phyloP scores from a whole-genome alignment of 169 alveolate species.

The Miamiensis avidus region DNA sequence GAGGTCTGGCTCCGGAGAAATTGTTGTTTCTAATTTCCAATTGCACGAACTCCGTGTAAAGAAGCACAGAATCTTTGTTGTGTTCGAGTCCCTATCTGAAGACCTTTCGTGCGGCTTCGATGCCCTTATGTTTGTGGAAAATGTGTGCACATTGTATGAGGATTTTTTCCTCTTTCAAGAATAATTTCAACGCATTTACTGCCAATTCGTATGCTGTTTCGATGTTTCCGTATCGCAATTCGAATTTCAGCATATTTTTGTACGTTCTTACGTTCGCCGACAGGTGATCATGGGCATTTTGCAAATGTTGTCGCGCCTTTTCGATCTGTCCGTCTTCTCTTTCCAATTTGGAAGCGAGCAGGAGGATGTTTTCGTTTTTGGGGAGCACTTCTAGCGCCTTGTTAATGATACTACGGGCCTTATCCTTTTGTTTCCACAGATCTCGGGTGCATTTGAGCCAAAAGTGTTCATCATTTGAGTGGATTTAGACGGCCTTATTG shows the following conservation, averaged over 20 bases:
- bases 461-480: constrained; percentile 30
- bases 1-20: constrained; percentile 60
- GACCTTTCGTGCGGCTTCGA: constrained; percentile 94
- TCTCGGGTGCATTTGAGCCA: constrained; percentile 39
- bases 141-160: constrained; percentile 33
- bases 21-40: constrained; percentile 46
- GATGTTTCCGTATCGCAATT: constrained; percentile 11
- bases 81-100: constrained; percentile 50
- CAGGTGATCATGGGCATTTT: constrained; percentile 46
- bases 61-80: constrained; percentile 10
- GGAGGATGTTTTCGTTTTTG: neutral
- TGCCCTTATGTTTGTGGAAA: constrained; percentile 33
- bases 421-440: constrained; percentile 28
- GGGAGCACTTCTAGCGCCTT: neutral
- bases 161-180: constrained; percentile 42
- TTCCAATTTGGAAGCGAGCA: neutral
- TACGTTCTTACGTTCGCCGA: constrained; percentile 34
- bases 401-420: neutral
- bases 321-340: constrained; percentile 24
- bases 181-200: constrained; percentile 18
- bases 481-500: neutral
- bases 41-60: constrained; percentile 51
- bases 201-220: constrained; percentile 18
- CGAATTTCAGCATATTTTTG: neutral
- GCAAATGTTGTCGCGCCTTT: constrained; percentile 47